Conservation (phyloP, 1,139 yeast genomes). For the Blastobotrys serpentis region DNA sequence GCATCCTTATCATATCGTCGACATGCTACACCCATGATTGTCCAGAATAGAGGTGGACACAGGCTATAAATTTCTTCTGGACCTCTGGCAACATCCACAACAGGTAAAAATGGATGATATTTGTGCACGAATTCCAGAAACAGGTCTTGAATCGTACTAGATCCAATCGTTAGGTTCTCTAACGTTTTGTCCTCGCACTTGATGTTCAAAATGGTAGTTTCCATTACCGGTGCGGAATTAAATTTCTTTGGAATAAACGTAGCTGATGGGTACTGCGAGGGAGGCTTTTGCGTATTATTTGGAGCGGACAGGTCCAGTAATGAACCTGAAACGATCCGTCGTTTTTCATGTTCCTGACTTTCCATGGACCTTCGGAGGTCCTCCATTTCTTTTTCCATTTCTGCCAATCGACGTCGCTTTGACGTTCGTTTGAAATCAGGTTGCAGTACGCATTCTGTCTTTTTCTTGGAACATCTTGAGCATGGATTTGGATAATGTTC, state of each 20-base stretch:
- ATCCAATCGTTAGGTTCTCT: conserved; percentile 60
- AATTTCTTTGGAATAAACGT: conserved; percentile 18
- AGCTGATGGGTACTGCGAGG: conserved; percentile 25
- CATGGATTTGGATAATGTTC: conserved; percentile 80
- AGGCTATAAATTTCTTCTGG: conserved; percentile 75
- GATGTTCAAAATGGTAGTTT: conserved; percentile 19
- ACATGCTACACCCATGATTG: conserved; percentile 78
- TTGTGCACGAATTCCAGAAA: conserved; percentile 67
- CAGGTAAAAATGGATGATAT: conserved; percentile 84
- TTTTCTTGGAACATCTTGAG: conserved; percentile 70
- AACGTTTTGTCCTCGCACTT: conserved; percentile 63
- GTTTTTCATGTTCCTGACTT: conserved; percentile 26
- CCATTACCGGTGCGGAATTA: conserved; percentile 7
- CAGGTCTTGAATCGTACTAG: conserved; percentile 62
- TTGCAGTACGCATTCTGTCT: conserved; percentile 67
- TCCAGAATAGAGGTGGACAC: conserved; percentile 93
- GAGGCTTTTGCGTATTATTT: background rate
- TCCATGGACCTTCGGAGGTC: conserved; percentile 62
- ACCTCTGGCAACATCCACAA: conserved; percentile 76
- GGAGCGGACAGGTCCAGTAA: conserved; percentile 21
- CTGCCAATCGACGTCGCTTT: conserved; percentile 72
- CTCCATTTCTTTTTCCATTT: conserved; percentile 75
- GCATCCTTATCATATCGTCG: conserved; percentile 53
- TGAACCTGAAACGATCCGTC: conserved; percentile 24
- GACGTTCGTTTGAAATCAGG: conserved; percentile 85